Percentiles rank a stretch among this genome's conserved stretches.
phyloP scores from a whole-genome alignment of 129 eudicot genomes.

The Flaveria linearis region DNA sequence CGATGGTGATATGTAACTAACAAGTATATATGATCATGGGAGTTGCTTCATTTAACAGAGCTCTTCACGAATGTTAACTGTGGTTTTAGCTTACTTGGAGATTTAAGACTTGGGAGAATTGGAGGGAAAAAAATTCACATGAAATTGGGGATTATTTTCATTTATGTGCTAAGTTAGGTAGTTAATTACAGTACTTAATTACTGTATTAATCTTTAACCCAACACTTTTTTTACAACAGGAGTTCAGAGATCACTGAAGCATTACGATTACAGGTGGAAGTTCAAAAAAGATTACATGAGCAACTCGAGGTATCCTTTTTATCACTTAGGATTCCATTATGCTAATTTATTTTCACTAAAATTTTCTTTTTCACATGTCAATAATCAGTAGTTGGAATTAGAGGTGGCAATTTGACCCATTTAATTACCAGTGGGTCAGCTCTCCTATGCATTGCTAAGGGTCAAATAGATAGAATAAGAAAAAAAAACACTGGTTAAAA shows the following conservation, averaged over 20 bases:
- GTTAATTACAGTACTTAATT: background rate
- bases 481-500: background rate
- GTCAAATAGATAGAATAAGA: background rate
- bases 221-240: constrained; percentile 44
- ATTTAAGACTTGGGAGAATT: background rate
- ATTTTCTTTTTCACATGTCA: background rate
- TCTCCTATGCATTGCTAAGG: background rate
- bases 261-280: constrained; percentile 84
- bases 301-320: constrained; percentile 73
- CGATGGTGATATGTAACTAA: too few relatives aligned
- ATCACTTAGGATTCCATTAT: background rate
- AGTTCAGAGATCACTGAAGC: constrained; percentile 94
- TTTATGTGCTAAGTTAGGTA: background rate
- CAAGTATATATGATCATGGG: background rate
- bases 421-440: background rate
- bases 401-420: background rate
- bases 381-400: background rate
- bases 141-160: background rate
- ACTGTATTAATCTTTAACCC: background rate
- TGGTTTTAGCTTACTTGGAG: background rate
- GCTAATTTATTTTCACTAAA: background rate
- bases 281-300: constrained; percentile 83
- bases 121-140: background rate
- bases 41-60: background rate
- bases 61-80: background rate